These are phyloP conservation scores for Lactarius sanguifluus DNA, from an alignment of 768 basidiomycete species.

Conservation along the genomic window DNA sequence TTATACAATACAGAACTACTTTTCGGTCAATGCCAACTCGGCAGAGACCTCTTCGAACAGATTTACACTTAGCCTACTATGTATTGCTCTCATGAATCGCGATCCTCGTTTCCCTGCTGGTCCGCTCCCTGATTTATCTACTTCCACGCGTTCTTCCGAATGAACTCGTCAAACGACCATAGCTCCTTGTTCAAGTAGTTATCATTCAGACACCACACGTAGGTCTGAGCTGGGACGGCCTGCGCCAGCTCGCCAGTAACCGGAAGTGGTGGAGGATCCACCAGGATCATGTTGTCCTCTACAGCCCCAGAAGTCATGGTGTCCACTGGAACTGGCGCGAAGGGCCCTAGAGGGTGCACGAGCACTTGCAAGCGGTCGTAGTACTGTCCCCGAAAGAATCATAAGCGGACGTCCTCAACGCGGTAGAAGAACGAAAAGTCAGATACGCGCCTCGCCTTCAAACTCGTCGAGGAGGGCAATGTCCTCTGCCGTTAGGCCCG, in stretches of 20 bases:
- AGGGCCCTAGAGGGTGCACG: conserved; percentile 55
- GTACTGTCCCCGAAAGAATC: conserved; percentile 50
- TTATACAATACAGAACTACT: too few relatives aligned
- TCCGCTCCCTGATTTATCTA: conserved; percentile 56
- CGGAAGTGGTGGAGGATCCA: conserved; percentile 45
- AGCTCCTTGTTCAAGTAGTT: conserved; percentile 51
- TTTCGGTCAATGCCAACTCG: too few relatives aligned
- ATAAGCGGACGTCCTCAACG: background rate
- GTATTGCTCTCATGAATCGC: too few relatives aligned
- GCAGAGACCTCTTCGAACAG: too few relatives aligned
- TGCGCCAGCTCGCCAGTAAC: conserved; percentile 36
- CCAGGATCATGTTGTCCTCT: conserved; percentile 40
- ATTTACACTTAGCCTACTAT: too few relatives aligned
- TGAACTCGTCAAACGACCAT: conserved; percentile 83
- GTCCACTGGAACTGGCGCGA: conserved; percentile 35
- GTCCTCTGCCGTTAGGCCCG: conserved; percentile 67
- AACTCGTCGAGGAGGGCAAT: conserved; percentile 72
- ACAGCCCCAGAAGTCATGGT: conserved; percentile 12
- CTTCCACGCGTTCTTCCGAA: conserved; percentile 70
- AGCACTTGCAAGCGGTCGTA: conserved; percentile 58
- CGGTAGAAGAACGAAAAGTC: background rate
- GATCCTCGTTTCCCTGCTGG: conserved; percentile 39
- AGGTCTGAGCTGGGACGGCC: conserved; percentile 60
- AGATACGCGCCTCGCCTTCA: conserved; percentile 68
- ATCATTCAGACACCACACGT: conserved; percentile 58